phyloP scores from a whole-genome alignment of 2,329 filamentous ascomycete species.

The Dactylellina sp. region DNA sequence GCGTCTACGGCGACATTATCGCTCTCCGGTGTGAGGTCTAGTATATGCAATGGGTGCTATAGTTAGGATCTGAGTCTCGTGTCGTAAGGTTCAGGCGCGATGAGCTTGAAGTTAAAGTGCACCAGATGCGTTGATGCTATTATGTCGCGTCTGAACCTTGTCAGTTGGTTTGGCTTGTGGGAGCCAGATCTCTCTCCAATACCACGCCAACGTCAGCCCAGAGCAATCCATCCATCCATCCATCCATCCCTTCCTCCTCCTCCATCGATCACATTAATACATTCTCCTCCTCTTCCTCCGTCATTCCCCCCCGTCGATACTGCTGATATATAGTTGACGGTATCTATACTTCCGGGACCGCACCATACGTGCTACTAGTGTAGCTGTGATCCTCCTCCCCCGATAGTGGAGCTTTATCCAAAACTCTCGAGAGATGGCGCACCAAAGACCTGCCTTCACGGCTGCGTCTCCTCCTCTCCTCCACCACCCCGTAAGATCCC shows the following conservation, averaged over 20 bases:
- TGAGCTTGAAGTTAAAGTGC: background rate
- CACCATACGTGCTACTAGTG: background rate
- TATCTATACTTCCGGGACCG: background rate
- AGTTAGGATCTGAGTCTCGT: background rate
- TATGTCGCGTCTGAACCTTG: no score
- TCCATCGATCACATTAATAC: background rate
- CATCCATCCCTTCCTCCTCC: slow-evolving; percentile 18
- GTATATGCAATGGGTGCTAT: background rate
- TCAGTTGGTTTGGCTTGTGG: slow-evolving; percentile 8
- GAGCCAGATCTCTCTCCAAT: slow-evolving; percentile 32
- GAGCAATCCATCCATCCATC: slow-evolving; percentile 4
- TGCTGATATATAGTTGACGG: background rate
- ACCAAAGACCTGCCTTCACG: slow-evolving; percentile 59
- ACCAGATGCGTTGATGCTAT: slow-evolving; percentile 1
- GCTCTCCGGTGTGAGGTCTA: background rate
- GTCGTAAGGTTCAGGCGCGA: background rate
- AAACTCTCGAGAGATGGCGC: slow-evolving; percentile 43
- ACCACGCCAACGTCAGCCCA: slow-evolving; percentile 20
- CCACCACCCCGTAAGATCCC: slow-evolving; percentile 59
- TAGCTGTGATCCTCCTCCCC: slow-evolving; percentile 2
- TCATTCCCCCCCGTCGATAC: slow-evolving; percentile 6
- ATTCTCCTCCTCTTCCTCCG: slow-evolving; percentile 9
- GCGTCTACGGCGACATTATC: slow-evolving; percentile 41
- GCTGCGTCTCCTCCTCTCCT: slow-evolving; percentile 59
- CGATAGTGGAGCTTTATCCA: slow-evolving; percentile 7